Evolutionary conservation across 441 rosid genomes (phyloP).

Genomic region (Manihot esculenta): DNA sequence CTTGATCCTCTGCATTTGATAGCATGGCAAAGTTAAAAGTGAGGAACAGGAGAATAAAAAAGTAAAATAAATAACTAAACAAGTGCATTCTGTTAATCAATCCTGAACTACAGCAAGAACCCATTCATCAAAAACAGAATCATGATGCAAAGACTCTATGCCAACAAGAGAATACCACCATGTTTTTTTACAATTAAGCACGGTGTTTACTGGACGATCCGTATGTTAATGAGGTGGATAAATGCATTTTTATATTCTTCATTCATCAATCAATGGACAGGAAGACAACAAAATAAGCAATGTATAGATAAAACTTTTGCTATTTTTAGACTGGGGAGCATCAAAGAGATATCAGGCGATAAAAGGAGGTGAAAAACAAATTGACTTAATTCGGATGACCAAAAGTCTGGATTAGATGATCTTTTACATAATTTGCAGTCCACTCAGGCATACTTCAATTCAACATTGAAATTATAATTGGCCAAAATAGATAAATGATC

Average conservation of each 20-base stretch:
- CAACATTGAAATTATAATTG: no score
- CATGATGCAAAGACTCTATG: neutral
- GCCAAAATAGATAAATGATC: neutral
- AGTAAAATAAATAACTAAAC: no score
- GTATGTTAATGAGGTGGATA: no score
- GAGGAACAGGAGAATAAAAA: neutral
- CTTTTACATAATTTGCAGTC: neutral
- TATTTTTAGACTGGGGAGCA: neutral
- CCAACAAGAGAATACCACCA: neutral
- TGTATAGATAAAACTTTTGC: neutral
- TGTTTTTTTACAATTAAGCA: neutral
- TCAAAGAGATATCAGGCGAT: neutral
- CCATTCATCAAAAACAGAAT: neutral
- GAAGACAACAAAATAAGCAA: neutral
- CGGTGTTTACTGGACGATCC: neutral
- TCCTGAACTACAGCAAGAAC: neutral
- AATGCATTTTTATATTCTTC: no score
- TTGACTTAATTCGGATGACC: neutral
- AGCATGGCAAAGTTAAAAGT: neutral
- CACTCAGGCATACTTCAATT: neutral
- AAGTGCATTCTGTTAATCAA: neutral
- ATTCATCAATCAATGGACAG: no score
- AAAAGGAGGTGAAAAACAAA: neutral
- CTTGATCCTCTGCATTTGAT: constrained; percentile 65
- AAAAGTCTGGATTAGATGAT: neutral